Evolutionary conservation across 805 yeast genomes (phyloP).

Genomic region (Pichia nakasei): DNA sequence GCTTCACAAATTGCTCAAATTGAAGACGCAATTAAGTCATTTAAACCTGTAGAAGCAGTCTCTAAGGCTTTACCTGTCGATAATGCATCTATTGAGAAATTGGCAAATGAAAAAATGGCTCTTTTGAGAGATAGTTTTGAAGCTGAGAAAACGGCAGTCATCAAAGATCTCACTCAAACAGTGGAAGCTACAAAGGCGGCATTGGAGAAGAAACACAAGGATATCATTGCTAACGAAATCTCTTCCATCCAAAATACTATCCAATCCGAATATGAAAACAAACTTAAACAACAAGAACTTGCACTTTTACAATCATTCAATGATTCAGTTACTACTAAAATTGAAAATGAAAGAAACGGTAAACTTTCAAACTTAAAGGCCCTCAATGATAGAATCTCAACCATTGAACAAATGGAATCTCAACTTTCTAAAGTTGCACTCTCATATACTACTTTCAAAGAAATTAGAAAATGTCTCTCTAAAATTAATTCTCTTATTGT

Average conservation of each 20-base stretch:
- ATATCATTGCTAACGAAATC: slow-evolving; percentile 53
- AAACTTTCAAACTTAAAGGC: slow-evolving; percentile 62
- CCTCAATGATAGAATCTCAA: slow-evolving; percentile 44
- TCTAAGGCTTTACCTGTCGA: slow-evolving; percentile 15
- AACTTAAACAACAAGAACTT: slow-evolving; percentile 55
- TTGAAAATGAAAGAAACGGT: slow-evolving; percentile 71
- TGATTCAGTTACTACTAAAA: slow-evolving; percentile 43
- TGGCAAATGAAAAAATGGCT: neutral
- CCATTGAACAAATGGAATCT: slow-evolving; percentile 47
- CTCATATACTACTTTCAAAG: slow-evolving; percentile 28
- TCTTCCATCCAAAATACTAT: slow-evolving; percentile 58
- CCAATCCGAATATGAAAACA: slow-evolving; percentile 64
- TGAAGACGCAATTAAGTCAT: neutral
- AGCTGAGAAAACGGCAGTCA: slow-evolving; percentile 23
- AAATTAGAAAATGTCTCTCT: slow-evolving; percentile 37
- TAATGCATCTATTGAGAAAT: neutral
- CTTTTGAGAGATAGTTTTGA: neutral
- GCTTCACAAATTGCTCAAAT: slow-evolving; percentile 1
- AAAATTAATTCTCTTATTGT: slow-evolving; percentile 33
- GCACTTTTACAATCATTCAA: slow-evolving; percentile 64
- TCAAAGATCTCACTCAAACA: slow-evolving; percentile 53
- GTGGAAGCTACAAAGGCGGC: slow-evolving; percentile 48
- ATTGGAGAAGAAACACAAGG: slow-evolving; percentile 50
- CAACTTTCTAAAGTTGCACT: slow-evolving; percentile 36
- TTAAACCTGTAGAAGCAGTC: neutral